Evolutionary conservation across 2,329 filamentous ascomycete species (phyloP).

Genomic region (Dactylellina drechsleri): DNA sequence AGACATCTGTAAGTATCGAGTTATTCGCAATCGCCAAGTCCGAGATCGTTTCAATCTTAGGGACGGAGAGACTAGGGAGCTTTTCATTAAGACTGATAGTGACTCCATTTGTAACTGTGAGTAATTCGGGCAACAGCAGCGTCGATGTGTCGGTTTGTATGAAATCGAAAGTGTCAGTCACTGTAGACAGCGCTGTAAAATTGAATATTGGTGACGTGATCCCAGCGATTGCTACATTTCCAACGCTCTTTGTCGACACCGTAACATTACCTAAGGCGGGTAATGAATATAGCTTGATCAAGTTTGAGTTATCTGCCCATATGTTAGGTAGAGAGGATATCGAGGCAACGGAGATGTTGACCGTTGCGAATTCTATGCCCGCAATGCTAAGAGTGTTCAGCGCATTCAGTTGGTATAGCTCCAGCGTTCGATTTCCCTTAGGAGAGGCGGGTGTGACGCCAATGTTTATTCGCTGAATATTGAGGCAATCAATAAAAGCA

Average conservation of each 20-base stretch:
- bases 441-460: neutral
- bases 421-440: constrained; percentile 20
- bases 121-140: constrained; percentile 14
- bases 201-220: constrained; percentile 12
- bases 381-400: constrained; percentile 5
- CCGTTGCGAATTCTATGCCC: constrained; percentile 13
- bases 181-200: constrained; percentile 3
- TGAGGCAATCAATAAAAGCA: constrained; percentile 11
- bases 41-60: constrained; percentile 1
- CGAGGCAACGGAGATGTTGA: constrained; percentile 17
- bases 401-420: constrained; percentile 9
- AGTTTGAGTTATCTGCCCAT: constrained; percentile 4
- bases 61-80: constrained; percentile 6
- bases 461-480: constrained; percentile 25
- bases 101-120: constrained; percentile 8
- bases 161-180: constrained; percentile 21
- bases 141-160: constrained; percentile 23
- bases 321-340: constrained; percentile 22
- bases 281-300: constrained; percentile 12
- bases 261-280: constrained; percentile 13
- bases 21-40: constrained; percentile 33
- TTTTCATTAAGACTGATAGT: constrained; percentile 21
- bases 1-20: constrained; percentile 11
- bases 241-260: neutral
- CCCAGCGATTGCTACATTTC: constrained; percentile 8